phyloP scores from a whole-genome alignment of 352 stramenopile species.

The Phytophthora fragariae region DNA sequence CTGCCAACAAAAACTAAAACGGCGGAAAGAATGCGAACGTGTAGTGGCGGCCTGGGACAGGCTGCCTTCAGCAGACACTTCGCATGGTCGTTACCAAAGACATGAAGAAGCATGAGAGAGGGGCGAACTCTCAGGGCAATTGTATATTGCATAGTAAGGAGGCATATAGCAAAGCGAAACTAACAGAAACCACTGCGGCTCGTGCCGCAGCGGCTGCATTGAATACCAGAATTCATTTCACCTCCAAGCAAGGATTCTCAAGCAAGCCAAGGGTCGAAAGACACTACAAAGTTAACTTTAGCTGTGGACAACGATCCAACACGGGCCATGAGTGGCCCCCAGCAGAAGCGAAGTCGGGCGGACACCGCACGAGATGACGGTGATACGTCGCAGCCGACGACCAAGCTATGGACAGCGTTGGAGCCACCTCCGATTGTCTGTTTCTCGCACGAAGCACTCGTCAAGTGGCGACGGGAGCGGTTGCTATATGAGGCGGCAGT shows the following conservation, averaged over 20 bases:
- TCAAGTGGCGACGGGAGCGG: background rate
- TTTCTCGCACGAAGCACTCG: background rate
- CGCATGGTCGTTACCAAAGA: constrained; percentile 5
- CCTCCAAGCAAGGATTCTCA: constrained; percentile 3
- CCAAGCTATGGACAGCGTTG: background rate
- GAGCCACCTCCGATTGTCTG: background rate
- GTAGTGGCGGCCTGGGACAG: constrained; percentile 4
- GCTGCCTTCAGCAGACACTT: constrained; percentile 4
- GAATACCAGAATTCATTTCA: constrained; percentile 17
- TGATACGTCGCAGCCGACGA: background rate
- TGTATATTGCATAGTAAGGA: background rate
- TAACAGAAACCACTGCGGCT: too few species aligned
- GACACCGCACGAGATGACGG: background rate
- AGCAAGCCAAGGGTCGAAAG: constrained; percentile 4
- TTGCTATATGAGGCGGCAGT: background rate
- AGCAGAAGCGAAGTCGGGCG: background rate
- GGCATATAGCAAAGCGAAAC: too few species aligned
- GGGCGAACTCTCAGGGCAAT: constrained; percentile 3
- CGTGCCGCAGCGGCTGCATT: background rate
- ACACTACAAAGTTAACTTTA: constrained; percentile 1
- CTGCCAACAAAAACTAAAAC: too few species aligned
- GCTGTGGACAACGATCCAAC: background rate
- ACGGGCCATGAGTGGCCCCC: background rate
- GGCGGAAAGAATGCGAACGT: too few species aligned
- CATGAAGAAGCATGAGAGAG: constrained; percentile 5